Percentiles rank a stretch among this genome's conserved stretches.
Conservation (phyloP, 75 land plant species). For the Adiantum capillusveneris region DNA sequence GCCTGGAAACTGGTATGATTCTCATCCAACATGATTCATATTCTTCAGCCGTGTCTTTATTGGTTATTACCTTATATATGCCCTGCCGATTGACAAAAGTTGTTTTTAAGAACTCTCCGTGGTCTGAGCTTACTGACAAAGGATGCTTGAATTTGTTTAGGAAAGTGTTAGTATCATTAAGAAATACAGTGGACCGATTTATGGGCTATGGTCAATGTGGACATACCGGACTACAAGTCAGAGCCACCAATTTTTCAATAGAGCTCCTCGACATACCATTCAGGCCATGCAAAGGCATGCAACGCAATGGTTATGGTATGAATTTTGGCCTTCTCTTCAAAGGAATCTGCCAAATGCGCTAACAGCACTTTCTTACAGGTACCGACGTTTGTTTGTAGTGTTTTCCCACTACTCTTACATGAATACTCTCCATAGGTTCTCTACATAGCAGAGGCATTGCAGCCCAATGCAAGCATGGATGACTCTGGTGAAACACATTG, state of each 20-base stretch:
- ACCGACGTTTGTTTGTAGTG: conserved; percentile 19
- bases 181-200: conserved; percentile 20
- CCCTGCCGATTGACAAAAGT: too few relatives aligned
- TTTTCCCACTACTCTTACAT: conserved; percentile 19
- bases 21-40: too few relatives aligned
- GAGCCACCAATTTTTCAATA: conserved; percentile 12
- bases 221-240: neutral
- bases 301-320: conserved; percentile 29
- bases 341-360: too few relatives aligned
- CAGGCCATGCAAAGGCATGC: conserved; percentile 20
- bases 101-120: too few relatives aligned
- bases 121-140: neutral
- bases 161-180: conserved; percentile 17
- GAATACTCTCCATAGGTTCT: conserved; percentile 14
- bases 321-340: neutral
- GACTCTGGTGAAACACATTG: too few relatives aligned
- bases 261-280: conserved; percentile 15
- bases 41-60: too few relatives aligned
- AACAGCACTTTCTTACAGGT: conserved; percentile 6
- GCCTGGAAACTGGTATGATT: too few relatives aligned
- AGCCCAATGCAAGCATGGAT: too few relatives aligned
- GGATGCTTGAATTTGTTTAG: conserved; percentile 1
- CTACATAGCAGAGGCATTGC: neutral
- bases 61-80: too few relatives aligned
- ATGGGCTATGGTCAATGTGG: conserved; percentile 1